Base-by-base conservation (phyloP, 1,139 yeast genomes). In the Scheffersomyces segobiensis region DNA sequence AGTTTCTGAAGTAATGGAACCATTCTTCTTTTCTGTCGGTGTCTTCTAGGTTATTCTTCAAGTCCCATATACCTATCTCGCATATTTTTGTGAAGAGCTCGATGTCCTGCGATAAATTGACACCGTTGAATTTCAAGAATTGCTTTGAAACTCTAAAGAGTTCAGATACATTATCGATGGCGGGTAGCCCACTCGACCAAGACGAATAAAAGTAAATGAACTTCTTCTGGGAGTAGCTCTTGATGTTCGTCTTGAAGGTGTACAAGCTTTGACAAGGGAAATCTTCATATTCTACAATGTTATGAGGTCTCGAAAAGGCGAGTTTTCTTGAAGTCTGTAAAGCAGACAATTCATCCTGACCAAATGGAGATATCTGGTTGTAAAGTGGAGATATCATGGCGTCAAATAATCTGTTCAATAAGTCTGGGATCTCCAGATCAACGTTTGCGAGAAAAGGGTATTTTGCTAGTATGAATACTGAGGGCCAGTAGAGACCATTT, bases 1-100 rank as follows among this genome's bases (percentile, higher is more conserved):
- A 88, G 62, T 85, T 83, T 63, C 97, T 82, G 64, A 83, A 82
- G 65, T 83, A 89, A 54, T 83, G 82, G 58, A 87, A 78, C 92
- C 96, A 89, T 47, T 69, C 71, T 0, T 74, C 76, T 46, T 75
- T 68, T 3, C 67, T 70, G 17, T 53, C 32, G 18, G 26, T 64
- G 72, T 49, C 53, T 0, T 56, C 59, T 50, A 53, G 53, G 48
- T 63, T 62, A 4, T 57, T 60, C 8, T 64, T 59, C 50, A 86
- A 68, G 53, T 80, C 83, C 52, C 71, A 63, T 2, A 71, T 65
- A 3, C 85, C 87, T 42, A 91, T 81, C 50, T 90, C 84, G 61
- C 93, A 85, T 0, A 93, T 59, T 63, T 88, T 86, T 12, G 84
- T 74, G 48, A 90, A 75, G 5, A 91, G 72, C 12, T 72, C 70